Percentiles rank a stretch among this genome's conserved stretches.
Evolutionary conservation across 805 yeast species (phyloP).

Genomic region (Spathaspora boniae): DNA sequence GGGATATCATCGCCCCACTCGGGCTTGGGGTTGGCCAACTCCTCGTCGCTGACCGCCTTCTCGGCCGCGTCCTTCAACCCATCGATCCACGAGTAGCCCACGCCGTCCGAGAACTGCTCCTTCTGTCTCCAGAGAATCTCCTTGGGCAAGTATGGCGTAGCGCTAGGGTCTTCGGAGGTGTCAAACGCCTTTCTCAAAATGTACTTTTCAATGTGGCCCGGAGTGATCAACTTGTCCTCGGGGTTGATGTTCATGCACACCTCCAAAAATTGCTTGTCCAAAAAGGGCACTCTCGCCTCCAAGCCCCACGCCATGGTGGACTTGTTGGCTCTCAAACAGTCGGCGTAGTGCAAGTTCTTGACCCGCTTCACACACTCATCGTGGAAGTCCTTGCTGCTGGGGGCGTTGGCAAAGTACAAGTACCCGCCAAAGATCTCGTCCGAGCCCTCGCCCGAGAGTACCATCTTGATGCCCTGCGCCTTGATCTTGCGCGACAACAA

Average conservation of each 20-base stretch:
- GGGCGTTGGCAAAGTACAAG: constrained; percentile 95
- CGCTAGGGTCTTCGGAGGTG: constrained; percentile 75
- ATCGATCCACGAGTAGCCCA: constrained; percentile 99
- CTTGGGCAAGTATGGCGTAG: constrained; percentile 85
- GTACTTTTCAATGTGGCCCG: constrained; percentile 87
- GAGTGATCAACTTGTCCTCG: constrained; percentile 77
- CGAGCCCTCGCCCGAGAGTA: constrained; percentile 96
- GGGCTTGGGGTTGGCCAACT: constrained; percentile 84
- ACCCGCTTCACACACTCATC: constrained; percentile 93
- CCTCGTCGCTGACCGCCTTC: constrained; percentile 80
- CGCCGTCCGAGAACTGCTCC: constrained; percentile 99
- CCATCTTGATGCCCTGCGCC: constrained; percentile 99
- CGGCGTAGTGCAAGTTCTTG: constrained; percentile 94
- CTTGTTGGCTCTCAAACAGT: constrained; percentile 98
- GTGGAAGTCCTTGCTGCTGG: constrained; percentile 90
- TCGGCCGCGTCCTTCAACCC: constrained; percentile 95
- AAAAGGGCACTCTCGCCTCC: constrained; percentile 99
- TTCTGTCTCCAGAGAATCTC: constrained; percentile 99
- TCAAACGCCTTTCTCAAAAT: constrained; percentile 96
- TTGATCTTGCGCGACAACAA: constrained; percentile 92
- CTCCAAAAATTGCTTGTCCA: constrained; percentile 89
- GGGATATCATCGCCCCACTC: constrained; percentile 97
- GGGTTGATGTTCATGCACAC: constrained; percentile 95
- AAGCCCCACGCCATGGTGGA: constrained; percentile 99
- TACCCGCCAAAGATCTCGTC: constrained; percentile 99